These are phyloP conservation scores for Pseudocohnilembus persalinus DNA, from an alignment of 169 alveolate genomes.

Conservation along the genomic window DNA sequence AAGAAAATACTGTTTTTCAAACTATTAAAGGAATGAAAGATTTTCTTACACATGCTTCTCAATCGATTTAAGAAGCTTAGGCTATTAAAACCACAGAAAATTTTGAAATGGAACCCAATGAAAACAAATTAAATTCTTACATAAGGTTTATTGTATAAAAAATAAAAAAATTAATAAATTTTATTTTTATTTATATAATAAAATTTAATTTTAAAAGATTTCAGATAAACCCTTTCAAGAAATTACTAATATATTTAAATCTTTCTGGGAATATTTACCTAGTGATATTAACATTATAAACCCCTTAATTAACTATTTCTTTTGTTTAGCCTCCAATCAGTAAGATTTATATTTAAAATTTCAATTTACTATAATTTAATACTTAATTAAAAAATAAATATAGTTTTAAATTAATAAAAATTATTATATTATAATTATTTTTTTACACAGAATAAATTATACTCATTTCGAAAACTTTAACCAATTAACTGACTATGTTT, in stretches of 20 bases:
- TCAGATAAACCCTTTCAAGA: neutral
- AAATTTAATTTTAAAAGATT: neutral
- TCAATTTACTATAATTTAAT: too few relatives aligned
- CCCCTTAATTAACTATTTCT: neutral
- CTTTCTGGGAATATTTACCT: neutral
- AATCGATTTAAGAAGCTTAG: neutral
- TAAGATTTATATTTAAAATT: too few relatives aligned
- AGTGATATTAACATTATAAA: neutral
- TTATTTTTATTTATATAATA: too few relatives aligned
- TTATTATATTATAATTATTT: too few relatives aligned
- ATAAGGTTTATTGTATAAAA: neutral
- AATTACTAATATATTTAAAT: neutral
- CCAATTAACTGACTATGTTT: neutral
- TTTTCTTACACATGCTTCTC: neutral
- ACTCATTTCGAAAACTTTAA: slow-evolving; percentile 2
- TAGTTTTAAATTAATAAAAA: too few relatives aligned
- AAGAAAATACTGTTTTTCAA: neutral
- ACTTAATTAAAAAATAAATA: too few relatives aligned
- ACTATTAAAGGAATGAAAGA: neutral
- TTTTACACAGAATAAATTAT: neutral
- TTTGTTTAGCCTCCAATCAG: neutral
- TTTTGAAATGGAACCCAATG: neutral
- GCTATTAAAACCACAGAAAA: neutral
- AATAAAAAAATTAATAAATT: too few relatives aligned
- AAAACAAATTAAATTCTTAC: neutral